Base-by-base conservation (phyloP, 345 rosid species). In the Gossypium rotundifolium region DNA sequence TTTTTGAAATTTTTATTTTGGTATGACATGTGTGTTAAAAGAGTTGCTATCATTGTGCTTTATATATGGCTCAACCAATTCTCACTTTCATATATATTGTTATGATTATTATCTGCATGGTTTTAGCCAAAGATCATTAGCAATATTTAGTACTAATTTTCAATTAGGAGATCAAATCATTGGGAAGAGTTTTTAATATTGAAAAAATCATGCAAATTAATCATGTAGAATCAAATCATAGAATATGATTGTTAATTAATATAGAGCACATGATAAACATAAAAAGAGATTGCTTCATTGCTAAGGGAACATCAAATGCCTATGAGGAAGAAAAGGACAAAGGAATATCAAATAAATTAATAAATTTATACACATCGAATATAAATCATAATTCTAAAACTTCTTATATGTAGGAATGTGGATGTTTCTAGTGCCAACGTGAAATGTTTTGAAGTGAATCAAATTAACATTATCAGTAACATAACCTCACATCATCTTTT, bases 281-380 rank as follows among this genome's bases (percentile, higher is more conserved):
- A 33, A 5, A 11, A 29, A 18, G 22, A 59, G 68, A 27, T 73
- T 73, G 58, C 76, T 73, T 73, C 76, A 45, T 17, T 25, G 11
- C 59, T 60, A 73, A 73, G 76, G 16, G 20, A 73, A 48, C 29
- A 58, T 11, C 60, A 42, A 52, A 25, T 11, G 17, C 70, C 40
- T 65, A 11, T 22, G 46, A 54, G 18, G 71, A 2, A 3, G 16
- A 14, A 33, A 17, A 18, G 42, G 69, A n/a, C 9, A 48, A 69
- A 51, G 23, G 45, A 52, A 27, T 44, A 23, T 25, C 59, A 64
- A 46, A 38, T 40, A 33, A 33, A 27, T 70, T 9, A 17, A 46
- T 18, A 18, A 22, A 52, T 33, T 33, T 33, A 33, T 33, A 4
- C 38, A 4, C 38, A 33, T 33, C 38, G 6, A 33, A 33, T 33